phyloP scores from a whole-genome alignment of 1,284 basidiomycete species.

The Ganoderma lucidum region DNA sequence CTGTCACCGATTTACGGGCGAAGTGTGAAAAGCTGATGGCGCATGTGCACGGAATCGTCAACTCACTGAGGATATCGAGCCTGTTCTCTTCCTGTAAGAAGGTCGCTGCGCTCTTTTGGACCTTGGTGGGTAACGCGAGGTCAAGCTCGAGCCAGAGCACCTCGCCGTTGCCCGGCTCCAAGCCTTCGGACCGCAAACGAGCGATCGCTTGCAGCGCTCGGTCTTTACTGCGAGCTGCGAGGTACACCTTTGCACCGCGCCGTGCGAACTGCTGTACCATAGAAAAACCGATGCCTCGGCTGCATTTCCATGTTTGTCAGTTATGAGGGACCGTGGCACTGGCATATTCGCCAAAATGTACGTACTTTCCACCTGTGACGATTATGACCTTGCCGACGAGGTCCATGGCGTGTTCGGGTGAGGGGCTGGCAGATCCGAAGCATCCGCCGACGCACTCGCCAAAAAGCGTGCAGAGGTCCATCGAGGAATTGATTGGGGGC shows the following conservation, averaged over 20 bases:
- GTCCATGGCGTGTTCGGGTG: conserved; percentile 9
- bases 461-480: too few relatives aligned
- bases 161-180: conserved; percentile 45
- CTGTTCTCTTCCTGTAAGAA: conserved; percentile 56
- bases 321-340: background rate
- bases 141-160: conserved; percentile 57
- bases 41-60: background rate
- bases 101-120: conserved; percentile 53
- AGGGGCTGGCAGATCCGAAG: too few relatives aligned
- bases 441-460: too few relatives aligned
- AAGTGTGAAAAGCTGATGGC: background rate
- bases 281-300: conserved; percentile 49
- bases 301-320: conserved; percentile 2
- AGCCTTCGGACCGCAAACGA: conserved; percentile 44
- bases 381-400: conserved; percentile 48
- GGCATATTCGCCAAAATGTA: background rate
- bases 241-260: conserved; percentile 54
- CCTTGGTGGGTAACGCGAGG: conserved; percentile 50
- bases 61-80: conserved; percentile 60
- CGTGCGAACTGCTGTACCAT: conserved; percentile 48
- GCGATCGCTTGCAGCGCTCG: conserved; percentile 50
- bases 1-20: background rate
- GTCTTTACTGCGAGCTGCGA: conserved; percentile 49
- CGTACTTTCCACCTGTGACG: conserved; percentile 52
- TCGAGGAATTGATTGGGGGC: too few relatives aligned